Percentiles rank a stretch among this genome's conserved stretches.
Conservation (phyloP, 108 stramenopile species). For the Cyclotella sp. region DNA sequence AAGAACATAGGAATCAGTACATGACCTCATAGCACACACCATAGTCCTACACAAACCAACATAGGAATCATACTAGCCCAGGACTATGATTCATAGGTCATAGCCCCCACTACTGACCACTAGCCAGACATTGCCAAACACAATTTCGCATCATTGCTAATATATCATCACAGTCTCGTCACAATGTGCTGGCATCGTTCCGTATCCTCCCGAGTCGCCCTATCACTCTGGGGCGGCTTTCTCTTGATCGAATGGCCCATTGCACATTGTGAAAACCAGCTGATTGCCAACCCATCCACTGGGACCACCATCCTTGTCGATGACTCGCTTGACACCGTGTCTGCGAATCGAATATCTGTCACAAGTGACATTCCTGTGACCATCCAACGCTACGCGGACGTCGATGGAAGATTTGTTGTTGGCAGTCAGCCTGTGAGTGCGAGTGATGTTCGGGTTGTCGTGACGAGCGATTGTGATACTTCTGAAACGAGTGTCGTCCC, state of each 20-base stretch:
- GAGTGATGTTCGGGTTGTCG: constrained; percentile 18
- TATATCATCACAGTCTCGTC: no score
- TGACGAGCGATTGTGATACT: constrained; percentile 32
- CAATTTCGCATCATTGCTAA: no score
- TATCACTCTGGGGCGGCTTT: neutral
- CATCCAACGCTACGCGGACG: constrained; percentile 20
- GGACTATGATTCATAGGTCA: no score
- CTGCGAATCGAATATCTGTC: neutral
- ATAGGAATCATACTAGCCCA: no score
- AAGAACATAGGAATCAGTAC: no score
- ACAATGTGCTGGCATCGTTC: no score
- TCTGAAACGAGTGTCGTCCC: constrained; percentile 11
- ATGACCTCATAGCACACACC: no score
- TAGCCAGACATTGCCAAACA: no score
- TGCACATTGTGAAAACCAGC: neutral
- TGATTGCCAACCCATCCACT: neutral
- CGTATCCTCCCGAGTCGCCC: no score
- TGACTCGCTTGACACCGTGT: neutral
- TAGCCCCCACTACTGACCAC: no score
- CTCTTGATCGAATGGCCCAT: neutral
- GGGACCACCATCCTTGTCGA: neutral
- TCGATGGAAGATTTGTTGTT: neutral
- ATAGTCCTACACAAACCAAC: no score
- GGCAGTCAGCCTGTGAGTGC: constrained; percentile 18
- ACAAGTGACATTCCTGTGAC: constrained; percentile 32